Evolutionary conservation across 768 basidiomycete species (phyloP).

Genomic region (Rubroboletus pulcherrimus): DNA sequence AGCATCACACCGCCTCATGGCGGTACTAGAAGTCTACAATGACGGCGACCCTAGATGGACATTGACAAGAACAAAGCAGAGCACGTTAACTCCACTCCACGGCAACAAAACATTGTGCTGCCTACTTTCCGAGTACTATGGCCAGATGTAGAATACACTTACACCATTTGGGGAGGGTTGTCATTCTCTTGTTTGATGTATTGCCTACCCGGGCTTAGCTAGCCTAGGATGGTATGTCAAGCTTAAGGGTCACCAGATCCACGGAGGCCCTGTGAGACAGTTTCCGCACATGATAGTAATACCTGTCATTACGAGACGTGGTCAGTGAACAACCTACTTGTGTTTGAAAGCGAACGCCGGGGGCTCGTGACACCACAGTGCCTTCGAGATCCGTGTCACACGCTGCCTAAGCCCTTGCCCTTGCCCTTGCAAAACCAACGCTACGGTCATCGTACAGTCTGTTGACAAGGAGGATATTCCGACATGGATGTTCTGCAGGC

Average conservation of each 20-base stretch:
- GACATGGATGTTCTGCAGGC: conserved; percentile 15
- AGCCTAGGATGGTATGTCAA: not conserved
- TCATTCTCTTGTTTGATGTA: not conserved
- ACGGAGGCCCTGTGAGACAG: not conserved
- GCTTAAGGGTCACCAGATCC: not conserved
- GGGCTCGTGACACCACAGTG: conserved; percentile 10
- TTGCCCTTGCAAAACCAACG: conserved; percentile 2
- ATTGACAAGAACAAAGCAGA: not conserved
- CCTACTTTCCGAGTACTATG: not conserved
- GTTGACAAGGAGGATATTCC: not conserved
- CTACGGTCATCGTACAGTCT: not conserved
- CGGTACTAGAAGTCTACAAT: not conserved
- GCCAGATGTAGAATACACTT: not conserved
- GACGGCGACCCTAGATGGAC: not conserved
- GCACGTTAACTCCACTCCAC: not conserved
- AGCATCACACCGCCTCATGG: not conserved
- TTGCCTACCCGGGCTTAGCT: not conserved
- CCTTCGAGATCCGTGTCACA: not conserved
- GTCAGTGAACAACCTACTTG: not conserved
- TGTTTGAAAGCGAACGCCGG: not conserved
- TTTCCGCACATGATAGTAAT: not conserved
- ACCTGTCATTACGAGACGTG: conserved; percentile 4
- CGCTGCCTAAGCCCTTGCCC: not conserved
- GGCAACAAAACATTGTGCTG: not conserved
- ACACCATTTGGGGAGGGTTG: not conserved